phyloP scores from a whole-genome alignment of 2,329 filamentous ascomycete genomes.

The Penicillium concentricum region DNA sequence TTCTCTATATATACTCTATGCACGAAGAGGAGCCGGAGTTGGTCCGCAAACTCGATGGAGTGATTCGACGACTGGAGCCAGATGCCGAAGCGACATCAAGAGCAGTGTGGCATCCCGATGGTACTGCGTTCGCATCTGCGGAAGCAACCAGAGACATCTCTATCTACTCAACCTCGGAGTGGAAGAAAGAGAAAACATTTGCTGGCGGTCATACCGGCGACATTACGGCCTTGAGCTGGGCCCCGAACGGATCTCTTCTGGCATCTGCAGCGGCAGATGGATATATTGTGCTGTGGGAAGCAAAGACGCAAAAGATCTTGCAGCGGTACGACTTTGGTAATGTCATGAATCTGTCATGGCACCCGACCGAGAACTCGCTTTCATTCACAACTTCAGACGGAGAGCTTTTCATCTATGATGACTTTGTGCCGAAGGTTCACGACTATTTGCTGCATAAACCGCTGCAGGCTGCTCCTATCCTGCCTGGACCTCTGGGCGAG shows the following conservation, averaged over 20 bases:
- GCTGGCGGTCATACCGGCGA: slow-evolving; percentile 76
- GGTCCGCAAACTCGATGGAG: slow-evolving; percentile 77
- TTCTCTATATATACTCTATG: slow-evolving; percentile 86
- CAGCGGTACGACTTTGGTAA: slow-evolving; percentile 76
- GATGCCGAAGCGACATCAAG: slow-evolving; percentile 73
- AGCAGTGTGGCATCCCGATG: slow-evolving; percentile 90
- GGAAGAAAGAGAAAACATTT: slow-evolving; percentile 82
- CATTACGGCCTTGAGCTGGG: slow-evolving; percentile 87
- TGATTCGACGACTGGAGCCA: slow-evolving; percentile 75
- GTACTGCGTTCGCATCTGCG: slow-evolving; percentile 81
- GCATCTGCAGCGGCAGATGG: slow-evolving; percentile 59
- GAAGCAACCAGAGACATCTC: slow-evolving; percentile 81
- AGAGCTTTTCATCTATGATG: slow-evolving; percentile 81
- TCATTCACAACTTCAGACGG: slow-evolving; percentile 93
- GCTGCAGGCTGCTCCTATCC: slow-evolving; percentile 77
- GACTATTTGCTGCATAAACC: slow-evolving; percentile 50
- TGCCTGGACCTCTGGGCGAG: slow-evolving; percentile 74
- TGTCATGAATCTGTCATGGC: slow-evolving; percentile 85
- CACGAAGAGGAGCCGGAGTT: slow-evolving; percentile 75
- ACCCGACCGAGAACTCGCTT: slow-evolving; percentile 80
- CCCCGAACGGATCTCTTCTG: slow-evolving; percentile 86
- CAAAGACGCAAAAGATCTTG: slow-evolving; percentile 78
- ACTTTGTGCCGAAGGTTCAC: slow-evolving; percentile 55
- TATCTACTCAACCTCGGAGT: slow-evolving; percentile 83
- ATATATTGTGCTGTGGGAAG: slow-evolving; percentile 71